Evolutionary conservation across 176 grass and related monocot species (phyloP).

Genomic region (Ampelocalamus luodianensis): DNA sequence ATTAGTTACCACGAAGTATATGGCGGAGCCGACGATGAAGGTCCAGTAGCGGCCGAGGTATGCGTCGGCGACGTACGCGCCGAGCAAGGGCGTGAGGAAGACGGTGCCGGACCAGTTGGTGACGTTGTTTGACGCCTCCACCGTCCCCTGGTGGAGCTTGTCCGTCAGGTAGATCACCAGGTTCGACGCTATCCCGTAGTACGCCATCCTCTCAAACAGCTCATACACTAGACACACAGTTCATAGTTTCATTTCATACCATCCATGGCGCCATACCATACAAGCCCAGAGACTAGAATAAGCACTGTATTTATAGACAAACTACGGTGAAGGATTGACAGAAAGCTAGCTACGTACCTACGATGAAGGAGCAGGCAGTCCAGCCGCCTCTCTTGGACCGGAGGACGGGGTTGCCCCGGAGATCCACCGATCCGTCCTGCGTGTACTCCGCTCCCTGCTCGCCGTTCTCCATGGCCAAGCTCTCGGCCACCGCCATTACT

Average conservation of each 20-base stretch:
- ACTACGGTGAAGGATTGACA: too few relatives aligned
- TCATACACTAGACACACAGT: slow-evolving; percentile 47
- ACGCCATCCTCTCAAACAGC: slow-evolving; percentile 59
- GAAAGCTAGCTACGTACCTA: slow-evolving; percentile 21
- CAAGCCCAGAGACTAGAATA: too few relatives aligned
- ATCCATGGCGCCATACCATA: background rate
- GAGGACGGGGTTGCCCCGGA: slow-evolving; percentile 54
- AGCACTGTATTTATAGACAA: too few relatives aligned
- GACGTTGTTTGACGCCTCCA: slow-evolving; percentile 56
- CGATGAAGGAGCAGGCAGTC: slow-evolving; percentile 57
- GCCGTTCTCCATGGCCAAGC: slow-evolving; percentile 18
- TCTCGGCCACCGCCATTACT: slow-evolving; percentile 29
- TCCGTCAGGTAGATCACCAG: slow-evolving; percentile 48
- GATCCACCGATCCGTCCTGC: slow-evolving; percentile 56
- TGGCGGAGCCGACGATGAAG: slow-evolving; percentile 45
- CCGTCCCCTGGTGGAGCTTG: slow-evolving; percentile 56
- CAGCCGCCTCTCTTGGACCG: slow-evolving; percentile 52
- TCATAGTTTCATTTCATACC: too few relatives aligned
- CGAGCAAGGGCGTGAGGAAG: slow-evolving; percentile 44
- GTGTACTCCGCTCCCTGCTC: slow-evolving; percentile 35
- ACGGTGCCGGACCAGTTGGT: slow-evolving; percentile 54
- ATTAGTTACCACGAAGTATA: slow-evolving; percentile 48
- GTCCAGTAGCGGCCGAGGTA: slow-evolving; percentile 61
- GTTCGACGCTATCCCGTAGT: slow-evolving; percentile 54
- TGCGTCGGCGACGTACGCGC: slow-evolving; percentile 52